Conservation (phyloP, 805 yeast genomes). For the Wickerhamiella occidentalis region DNA sequence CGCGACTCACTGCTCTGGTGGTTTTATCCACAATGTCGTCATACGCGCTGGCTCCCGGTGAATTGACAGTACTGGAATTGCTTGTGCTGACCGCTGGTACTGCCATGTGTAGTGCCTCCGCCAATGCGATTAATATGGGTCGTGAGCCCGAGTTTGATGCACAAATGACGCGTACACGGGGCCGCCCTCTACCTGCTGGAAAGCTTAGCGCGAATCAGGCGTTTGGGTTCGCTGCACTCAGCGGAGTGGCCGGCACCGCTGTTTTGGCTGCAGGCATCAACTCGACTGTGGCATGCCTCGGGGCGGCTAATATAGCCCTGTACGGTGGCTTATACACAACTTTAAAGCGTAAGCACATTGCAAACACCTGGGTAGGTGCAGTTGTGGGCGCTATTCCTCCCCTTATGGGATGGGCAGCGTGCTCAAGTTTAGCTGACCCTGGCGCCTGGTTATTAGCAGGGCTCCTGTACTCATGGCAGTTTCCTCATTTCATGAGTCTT, state of each 20-base stretch:
- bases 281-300: constrained; percentile 71
- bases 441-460: constrained; percentile 94
- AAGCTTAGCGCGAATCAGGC: constrained; percentile 65
- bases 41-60: constrained; percentile 79
- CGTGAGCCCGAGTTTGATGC: constrained; percentile 85
- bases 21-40: constrained; percentile 88
- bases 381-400: constrained; percentile 98
- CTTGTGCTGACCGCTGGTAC: constrained; percentile 73
- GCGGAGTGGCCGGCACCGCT: constrained; percentile 61
- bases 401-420: constrained; percentile 97
- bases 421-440: constrained; percentile 53
- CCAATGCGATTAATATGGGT: constrained; percentile 95
- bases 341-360: constrained; percentile 66
- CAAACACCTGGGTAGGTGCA: constrained; percentile 98
- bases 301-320: constrained; percentile 62
- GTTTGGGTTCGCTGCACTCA: constrained; percentile 57
- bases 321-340: constrained; percentile 91
- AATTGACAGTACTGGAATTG: constrained; percentile 61
- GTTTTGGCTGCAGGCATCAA: constrained; percentile 72
- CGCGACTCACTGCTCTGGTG: constrained; percentile 73
- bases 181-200: constrained; percentile 85
- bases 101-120: constrained; percentile 78
- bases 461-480: constrained; percentile 91
- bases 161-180: constrained; percentile 75
- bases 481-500: constrained; percentile 91